phyloP scores from a whole-genome alignment of 2,329 filamentous ascomycete species.

The Aotearoamyces nothofagi region DNA sequence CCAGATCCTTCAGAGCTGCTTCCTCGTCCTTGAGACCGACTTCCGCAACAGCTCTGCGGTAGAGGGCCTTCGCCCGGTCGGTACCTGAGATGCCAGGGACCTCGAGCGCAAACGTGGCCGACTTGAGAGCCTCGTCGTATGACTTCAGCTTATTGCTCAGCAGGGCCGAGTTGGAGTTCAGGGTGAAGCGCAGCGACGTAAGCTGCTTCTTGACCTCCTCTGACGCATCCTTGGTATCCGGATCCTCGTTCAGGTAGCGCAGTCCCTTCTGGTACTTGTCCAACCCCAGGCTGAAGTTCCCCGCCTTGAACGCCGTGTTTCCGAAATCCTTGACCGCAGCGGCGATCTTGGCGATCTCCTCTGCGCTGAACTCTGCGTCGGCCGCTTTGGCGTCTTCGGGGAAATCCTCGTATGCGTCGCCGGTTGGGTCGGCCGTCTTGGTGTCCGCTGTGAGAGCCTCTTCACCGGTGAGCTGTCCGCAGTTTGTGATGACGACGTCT shows the following conservation, averaged over 20 bases:
- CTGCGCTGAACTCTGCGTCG: conserved; percentile 46
- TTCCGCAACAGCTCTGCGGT: conserved; percentile 64
- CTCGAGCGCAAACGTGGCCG: conserved; percentile 59
- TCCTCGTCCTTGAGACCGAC: conserved; percentile 75
- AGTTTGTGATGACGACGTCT: conserved; percentile 65
- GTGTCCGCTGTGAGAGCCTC: conserved; percentile 51
- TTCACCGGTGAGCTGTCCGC: conserved; percentile 66
- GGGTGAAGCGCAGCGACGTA: conserved; percentile 60
- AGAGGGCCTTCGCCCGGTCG: conserved; percentile 82
- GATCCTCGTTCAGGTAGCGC: conserved; percentile 77
- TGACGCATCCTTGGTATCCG: conserved; percentile 57
- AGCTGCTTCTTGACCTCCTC: conserved; percentile 52
- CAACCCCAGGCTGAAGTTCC: conserved; percentile 54
- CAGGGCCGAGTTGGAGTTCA: conserved; percentile 81
- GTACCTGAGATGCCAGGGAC: conserved; percentile 49
- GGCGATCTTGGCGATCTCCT: conserved; percentile 63
- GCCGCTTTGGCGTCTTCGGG: conserved; percentile 61
- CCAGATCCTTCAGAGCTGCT: conserved; percentile 56
- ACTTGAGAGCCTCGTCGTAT: conserved; percentile 54
- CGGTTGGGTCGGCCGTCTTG: conserved; percentile 62
- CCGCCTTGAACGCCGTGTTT: conserved; percentile 80
- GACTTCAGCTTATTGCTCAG: conserved; percentile 67
- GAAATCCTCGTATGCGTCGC: conserved; percentile 90
- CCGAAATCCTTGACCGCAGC: conserved; percentile 80
- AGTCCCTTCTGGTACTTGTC: conserved; percentile 92